These are phyloP conservation scores for Candida verbasci DNA, from an alignment of 805 yeast species.

Conservation along the genomic window DNA sequence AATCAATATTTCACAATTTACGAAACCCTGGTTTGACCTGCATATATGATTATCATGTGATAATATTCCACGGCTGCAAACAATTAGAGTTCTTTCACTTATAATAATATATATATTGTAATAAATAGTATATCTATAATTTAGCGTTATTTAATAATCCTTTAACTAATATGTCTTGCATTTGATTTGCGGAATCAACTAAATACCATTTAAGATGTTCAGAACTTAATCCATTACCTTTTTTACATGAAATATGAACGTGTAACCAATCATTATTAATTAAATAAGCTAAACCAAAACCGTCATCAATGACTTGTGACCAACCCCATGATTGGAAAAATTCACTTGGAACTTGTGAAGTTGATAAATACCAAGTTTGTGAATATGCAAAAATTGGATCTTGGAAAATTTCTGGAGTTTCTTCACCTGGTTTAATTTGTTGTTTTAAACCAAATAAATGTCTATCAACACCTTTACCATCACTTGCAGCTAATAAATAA, in stretches of 20 bases:
- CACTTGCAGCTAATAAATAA: constrained; percentile 72
- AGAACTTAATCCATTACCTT: constrained; percentile 54
- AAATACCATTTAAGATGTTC: constrained; percentile 62
- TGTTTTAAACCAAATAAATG: constrained; percentile 87
- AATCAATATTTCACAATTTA: too few relatives aligned
- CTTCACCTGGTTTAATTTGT: constrained; percentile 55
- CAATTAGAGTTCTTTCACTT: too few relatives aligned
- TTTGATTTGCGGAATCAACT: constrained; percentile 74
- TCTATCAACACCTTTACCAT: constrained; percentile 89
- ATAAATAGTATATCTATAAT: constrained; percentile 17
- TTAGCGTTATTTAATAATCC: constrained; percentile 36
- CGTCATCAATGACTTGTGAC: constrained; percentile 92
- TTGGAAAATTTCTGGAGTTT: constrained; percentile 60
- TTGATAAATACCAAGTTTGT: constrained; percentile 78
- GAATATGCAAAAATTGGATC: constrained; percentile 79
- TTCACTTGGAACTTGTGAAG: constrained; percentile 81
- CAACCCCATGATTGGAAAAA: constrained; percentile 91
- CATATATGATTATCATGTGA: too few relatives aligned
- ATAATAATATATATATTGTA: too few relatives aligned
- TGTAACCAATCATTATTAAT: constrained; percentile 80
- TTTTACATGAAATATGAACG: constrained; percentile 76
- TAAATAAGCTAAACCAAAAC: constrained; percentile 93
- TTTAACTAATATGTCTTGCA: constrained; percentile 56
- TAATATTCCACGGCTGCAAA: too few relatives aligned
- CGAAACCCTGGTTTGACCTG: too few relatives aligned